phyloP scores from a whole-genome alignment of 164 flowering plant genomes.

The Sextonia rubra region DNA sequence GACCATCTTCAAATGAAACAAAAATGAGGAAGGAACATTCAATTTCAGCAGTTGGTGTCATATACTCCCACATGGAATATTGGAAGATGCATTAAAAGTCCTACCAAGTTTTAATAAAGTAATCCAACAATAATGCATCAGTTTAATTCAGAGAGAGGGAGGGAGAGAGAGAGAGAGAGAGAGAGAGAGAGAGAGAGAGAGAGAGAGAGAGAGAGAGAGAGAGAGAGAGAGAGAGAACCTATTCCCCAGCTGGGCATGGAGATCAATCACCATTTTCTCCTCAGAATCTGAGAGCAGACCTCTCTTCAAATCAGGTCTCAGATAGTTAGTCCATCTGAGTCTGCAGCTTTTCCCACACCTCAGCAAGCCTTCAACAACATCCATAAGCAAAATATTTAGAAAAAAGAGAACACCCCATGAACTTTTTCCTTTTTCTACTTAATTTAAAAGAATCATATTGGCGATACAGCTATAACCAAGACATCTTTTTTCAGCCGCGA shows the following conservation, averaged over 20 bases:
- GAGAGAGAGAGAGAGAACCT: conserved; percentile 30
- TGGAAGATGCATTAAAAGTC: neutral
- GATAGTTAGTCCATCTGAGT: conserved; percentile 64
- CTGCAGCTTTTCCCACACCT: conserved; percentile 74
- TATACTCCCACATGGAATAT: neutral
- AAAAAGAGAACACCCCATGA: neutral
- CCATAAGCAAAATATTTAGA: neutral
- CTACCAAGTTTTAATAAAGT: neutral
- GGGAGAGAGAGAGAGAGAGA: neutral
- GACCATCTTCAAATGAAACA: conserved; percentile 51
- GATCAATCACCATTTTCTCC: conserved; percentile 65
- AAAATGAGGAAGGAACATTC: neutral
- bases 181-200: neutral
- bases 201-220: neutral
- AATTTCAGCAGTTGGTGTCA: neutral
- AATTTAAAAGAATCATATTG: neutral
- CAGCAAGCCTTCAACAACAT: conserved; percentile 38
- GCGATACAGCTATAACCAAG: neutral
- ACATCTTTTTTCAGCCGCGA: neutral
- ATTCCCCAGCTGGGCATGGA: conserved; percentile 64
- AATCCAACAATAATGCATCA: neutral
- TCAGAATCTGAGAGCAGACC: conserved; percentile 59
- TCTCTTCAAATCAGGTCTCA: conserved; percentile 68
- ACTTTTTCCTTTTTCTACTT: neutral
- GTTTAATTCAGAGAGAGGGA: neutral